Base-by-base conservation (phyloP, 495 filamentous ascomycete species). In the Aspergillus cavernicola region DNA sequence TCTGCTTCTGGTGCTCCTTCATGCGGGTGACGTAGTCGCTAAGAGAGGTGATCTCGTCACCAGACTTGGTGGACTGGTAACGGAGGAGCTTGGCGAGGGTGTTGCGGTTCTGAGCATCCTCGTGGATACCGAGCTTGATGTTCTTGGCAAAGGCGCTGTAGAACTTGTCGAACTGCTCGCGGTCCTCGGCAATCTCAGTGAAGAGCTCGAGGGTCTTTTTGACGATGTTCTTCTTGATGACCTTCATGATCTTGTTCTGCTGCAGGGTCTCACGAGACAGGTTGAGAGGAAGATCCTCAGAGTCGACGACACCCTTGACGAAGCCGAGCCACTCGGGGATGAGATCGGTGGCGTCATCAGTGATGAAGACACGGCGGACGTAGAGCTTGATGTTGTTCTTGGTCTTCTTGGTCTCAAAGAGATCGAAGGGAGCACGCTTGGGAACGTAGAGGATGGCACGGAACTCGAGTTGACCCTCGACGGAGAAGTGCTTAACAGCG, bases 361-460 rank as follows among this genome's bases (percentile, higher is more conserved):
- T 98, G 82, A 98, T 98, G 86, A 98, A 98, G 75, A 98, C 93
- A 73, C 93, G 95, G 73, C 93, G 93, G 63, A 98, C 93, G 77
- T 98, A 98, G 65, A 98, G 86, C 84, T 98, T 98, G 84, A 98
- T 97, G 87, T 98, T 98, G 85, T 97, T 97, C 90, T 98, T 98
- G 68, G 91, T 96, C 86, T 96, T 95, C 88, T 98, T 98, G 61
- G 95, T 96, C 85, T 98, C 93, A 78, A 98, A 98, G 51, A 98
- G 89, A 67, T 98, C 93, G 77, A 98, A 98, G 59, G 93, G 93
- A 75, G 93, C 93, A 66, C 93, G 93, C 88, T 98, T 98, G 72
- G 93, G 93, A 37, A 98, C 90, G 80, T 95, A 98, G 65, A 98
- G 90, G 73, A 98, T 96, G 59, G 93, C 93, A 59, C 91, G 91